Conservation (phyloP, 106 monocot genomes). For the Dendrobium huoshanense region DNA sequence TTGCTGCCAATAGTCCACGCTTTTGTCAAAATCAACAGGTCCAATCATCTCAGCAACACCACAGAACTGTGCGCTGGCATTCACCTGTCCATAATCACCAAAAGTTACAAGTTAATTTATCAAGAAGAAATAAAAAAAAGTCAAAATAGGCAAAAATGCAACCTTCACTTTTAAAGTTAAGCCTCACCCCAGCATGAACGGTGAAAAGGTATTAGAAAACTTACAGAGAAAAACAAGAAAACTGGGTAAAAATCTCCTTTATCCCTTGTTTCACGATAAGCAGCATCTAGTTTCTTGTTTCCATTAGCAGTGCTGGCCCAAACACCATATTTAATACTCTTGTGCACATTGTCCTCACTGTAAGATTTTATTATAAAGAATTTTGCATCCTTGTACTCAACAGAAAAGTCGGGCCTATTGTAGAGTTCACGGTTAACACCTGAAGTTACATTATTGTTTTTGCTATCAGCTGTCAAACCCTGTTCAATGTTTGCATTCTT, state of each 20-base stretch:
- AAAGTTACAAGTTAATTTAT: not conserved
- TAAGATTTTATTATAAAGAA: conserved; percentile 94
- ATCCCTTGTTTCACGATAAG: conserved; percentile 62
- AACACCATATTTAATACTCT: conserved; percentile 90
- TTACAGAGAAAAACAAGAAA: conserved; percentile 96
- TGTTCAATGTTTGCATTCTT: conserved; percentile 28
- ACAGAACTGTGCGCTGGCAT: conserved; percentile 87
- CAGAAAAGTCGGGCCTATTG: conserved; percentile 53
- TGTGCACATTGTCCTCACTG: conserved; percentile 96
- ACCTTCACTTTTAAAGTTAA: not conserved
- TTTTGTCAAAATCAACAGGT: conserved; percentile 86
- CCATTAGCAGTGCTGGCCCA: conserved; percentile 96
- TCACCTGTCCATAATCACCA: conserved; percentile 16
- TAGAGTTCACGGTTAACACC: conserved; percentile 27
- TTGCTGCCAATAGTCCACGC: conserved; percentile 93
- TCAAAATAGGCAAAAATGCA: not conserved
- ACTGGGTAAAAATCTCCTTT: conserved; percentile 51
- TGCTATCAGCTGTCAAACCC: conserved; percentile 19
- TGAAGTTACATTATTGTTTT: conserved; percentile 8
- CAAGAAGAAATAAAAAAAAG: conserved; percentile 5
- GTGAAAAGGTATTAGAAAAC: not conserved
- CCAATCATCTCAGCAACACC: conserved; percentile 96
- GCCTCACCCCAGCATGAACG: not conserved
- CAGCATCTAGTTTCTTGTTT: conserved; percentile 77
- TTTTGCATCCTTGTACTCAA: conserved; percentile 75